Evolutionary conservation across 176 grass and related monocot genomes (phyloP).

Genomic region (Triticum turgidum): DNA sequence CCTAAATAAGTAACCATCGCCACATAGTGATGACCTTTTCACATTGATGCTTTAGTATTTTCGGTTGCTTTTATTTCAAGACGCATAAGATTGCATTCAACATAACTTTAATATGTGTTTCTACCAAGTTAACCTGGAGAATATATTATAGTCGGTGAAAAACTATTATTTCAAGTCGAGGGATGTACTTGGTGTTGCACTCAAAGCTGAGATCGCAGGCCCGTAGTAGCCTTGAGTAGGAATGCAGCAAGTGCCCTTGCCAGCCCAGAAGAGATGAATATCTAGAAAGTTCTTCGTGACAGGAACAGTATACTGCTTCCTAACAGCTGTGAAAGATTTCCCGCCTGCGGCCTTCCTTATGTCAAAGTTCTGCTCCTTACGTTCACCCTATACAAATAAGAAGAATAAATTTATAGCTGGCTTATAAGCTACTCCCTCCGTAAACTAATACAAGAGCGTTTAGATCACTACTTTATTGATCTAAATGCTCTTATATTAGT

Average conservation of each 20-base stretch:
- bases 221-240: constrained; percentile 71
- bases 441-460: no score
- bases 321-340: constrained; percentile 57
- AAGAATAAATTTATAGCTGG: no score
- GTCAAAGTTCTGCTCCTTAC: constrained; percentile 73
- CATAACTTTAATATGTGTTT: neutral
- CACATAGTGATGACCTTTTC: neutral
- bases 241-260: constrained; percentile 91
- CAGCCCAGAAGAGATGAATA: constrained; percentile 96
- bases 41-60: neutral
- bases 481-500: no score
- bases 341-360: constrained; percentile 78
- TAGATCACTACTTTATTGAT: no score
- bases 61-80: neutral
- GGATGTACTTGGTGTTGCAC: constrained; percentile 60
- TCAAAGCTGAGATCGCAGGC: constrained; percentile 69
- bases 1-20: neutral
- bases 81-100: neutral
- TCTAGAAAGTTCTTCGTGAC: constrained; percentile 85
- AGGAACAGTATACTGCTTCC: constrained; percentile 48
- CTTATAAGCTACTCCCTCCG: no score
- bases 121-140: neutral
- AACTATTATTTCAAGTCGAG: neutral
- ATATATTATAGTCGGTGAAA: neutral
- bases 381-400: constrained; percentile 44